Evolutionary conservation across 768 basidiomycete species (phyloP).

Genomic region (Glaciozyma antarctica): DNA sequence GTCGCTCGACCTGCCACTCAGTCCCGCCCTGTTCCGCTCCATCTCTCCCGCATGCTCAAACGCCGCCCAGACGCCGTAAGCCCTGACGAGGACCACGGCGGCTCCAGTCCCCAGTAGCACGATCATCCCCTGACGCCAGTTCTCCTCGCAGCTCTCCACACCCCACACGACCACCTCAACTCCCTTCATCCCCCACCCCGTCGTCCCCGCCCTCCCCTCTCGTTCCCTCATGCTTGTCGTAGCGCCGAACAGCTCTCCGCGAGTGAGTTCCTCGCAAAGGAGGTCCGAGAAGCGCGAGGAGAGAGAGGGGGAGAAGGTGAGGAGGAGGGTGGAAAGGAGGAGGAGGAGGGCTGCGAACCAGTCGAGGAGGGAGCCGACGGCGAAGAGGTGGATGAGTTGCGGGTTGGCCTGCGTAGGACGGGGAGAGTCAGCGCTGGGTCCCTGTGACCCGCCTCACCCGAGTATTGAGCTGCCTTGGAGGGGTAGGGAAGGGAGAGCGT

Average conservation of each 20-base stretch:
- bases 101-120: slow-evolving; percentile 6
- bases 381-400: slow-evolving; percentile 11
- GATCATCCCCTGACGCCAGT: slow-evolving; percentile 7
- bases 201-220: background rate
- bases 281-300: slow-evolving; percentile 12
- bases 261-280: slow-evolving; percentile 14
- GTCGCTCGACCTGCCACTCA: slow-evolving; percentile 1
- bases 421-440: background rate
- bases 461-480: too few species aligned
- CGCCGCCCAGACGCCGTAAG: slow-evolving; percentile 9
- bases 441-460: too few species aligned
- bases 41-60: slow-evolving; percentile 8
- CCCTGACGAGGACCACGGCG: slow-evolving; percentile 1
- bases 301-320: slow-evolving; percentile 21
- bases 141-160: slow-evolving; percentile 29
- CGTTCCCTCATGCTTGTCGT: background rate
- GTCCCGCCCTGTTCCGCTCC: background rate
- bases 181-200: background rate
- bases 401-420: background rate
- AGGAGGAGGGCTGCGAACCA: slow-evolving; percentile 12
- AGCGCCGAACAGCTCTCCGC: background rate
- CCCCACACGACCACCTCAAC: slow-evolving; percentile 17
- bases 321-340: slow-evolving; percentile 15
- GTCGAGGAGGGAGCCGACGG: slow-evolving; percentile 20
- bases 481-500: too few species aligned